Evolutionary conservation across 495 filamentous ascomycete genomes (phyloP), one percentile per base, ranked within the genome.

Genomic region (Hypoxylon lienhwacheense): DNA sequence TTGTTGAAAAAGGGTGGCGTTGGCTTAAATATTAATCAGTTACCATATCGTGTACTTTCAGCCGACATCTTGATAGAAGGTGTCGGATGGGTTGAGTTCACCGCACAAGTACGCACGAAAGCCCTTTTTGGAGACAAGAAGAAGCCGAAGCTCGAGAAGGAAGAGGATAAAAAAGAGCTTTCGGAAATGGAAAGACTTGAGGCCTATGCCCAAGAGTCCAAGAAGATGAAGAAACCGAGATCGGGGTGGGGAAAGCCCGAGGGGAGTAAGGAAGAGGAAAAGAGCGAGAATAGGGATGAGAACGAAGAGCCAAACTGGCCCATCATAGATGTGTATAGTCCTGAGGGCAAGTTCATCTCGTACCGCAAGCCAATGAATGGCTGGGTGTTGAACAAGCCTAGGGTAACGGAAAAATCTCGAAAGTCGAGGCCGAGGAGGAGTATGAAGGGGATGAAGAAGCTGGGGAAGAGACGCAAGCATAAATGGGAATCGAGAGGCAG

Each of bases 51-150:
- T 7, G 82, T 97, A 2, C 74, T 91, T 44, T 78, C 84, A 4
- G 78, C 86, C 0, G 93, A 99, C 66, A 82, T 99, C 28, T 72
- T 99, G 5, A 84, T 99, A 26, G 90, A 96, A 59, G 89, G 92
- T 14, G 84, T 85, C 31, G 93, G 93, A 2, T 99, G 95, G 92
- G 78, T 99, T 5, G 93, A 99, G 67, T 68, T 99, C 14, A 85
- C 81, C 4, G 83, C 85, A 10, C 91, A 97, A 69, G 79, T 93
- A 5, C 82, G 91, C 16, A 79, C 77, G 17, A 81, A 57, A 59
- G 61, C 69, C 19, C 51, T 79, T 40, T 67, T 50, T 15, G 15
- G 25, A 34, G 36, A 49, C 14, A 51, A 33, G 37, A 29, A 43
- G 41, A 36, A 24, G 16, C n/a, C 40, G 37, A 53, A 59, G 25